Percentiles rank a stretch among this genome's conserved stretches.
Conservation (phyloP, 306 rosid species). For the Prosopis cineraria region DNA sequence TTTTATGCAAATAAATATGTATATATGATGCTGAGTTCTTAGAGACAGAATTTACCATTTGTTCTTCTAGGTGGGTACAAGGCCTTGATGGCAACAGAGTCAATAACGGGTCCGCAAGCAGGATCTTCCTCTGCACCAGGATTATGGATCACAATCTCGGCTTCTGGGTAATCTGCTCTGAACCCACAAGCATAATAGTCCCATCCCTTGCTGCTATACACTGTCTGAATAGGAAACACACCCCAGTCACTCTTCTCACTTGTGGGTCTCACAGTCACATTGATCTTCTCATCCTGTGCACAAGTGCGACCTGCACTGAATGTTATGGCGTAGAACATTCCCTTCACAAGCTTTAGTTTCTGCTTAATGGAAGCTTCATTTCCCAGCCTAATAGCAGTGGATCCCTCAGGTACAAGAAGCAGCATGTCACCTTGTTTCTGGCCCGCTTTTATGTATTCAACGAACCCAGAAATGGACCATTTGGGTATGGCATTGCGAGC, state of each 20-base stretch:
- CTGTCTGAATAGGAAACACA: constrained; percentile 69
- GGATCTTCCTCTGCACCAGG: constrained; percentile 70
- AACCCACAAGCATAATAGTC: constrained; percentile 75
- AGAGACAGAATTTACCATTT: constrained; percentile 38
- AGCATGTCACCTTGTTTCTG: constrained; percentile 88
- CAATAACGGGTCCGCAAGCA: constrained; percentile 86
- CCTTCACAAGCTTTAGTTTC: constrained; percentile 47
- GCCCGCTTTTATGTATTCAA: constrained; percentile 81
- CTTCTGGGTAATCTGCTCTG: constrained; percentile 45
- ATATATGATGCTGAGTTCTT: not conserved
- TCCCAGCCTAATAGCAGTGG: constrained; percentile 70
- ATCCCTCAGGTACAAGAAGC: constrained; percentile 66
- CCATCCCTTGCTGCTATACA: constrained; percentile 81
- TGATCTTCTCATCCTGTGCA: constrained; percentile 78
- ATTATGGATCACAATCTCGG: constrained; percentile 59
- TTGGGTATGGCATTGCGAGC: constrained; percentile 49
- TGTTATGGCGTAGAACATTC: constrained; percentile 58
- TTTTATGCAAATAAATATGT: not conserved
- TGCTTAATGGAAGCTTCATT: constrained; percentile 80
- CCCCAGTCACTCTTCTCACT: constrained; percentile 59
- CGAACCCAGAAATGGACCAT: constrained; percentile 65
- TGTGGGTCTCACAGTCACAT: constrained; percentile 56
- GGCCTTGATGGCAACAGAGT: constrained; percentile 63
- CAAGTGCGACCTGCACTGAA: constrained; percentile 76
- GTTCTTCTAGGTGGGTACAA: constrained; percentile 62